Evolutionary conservation across 768 basidiomycete genomes (phyloP).

Genomic region (Lactifluus piperatus): DNA sequence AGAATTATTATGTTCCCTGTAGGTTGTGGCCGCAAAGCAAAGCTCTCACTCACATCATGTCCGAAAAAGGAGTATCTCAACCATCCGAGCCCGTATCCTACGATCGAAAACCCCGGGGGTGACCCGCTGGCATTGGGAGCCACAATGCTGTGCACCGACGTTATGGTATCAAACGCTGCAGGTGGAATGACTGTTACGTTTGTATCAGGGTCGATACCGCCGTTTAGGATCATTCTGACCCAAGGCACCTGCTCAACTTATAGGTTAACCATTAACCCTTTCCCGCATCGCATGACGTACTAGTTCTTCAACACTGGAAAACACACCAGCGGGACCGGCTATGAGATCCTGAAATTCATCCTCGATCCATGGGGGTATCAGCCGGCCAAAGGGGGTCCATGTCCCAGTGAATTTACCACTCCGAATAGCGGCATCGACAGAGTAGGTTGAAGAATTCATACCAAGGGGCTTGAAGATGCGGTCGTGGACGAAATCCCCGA

Average conservation of each 20-base stretch:
- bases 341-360: constrained; percentile 22
- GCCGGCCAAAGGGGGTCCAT: constrained; percentile 28
- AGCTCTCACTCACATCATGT: constrained; percentile 30
- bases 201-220: constrained; percentile 27
- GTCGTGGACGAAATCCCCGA: constrained; percentile 33
- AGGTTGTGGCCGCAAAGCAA: background rate
- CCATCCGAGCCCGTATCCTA: constrained; percentile 40
- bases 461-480: constrained; percentile 34
- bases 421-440: constrained; percentile 25
- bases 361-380: constrained; percentile 28
- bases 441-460: constrained; percentile 36
- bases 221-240: constrained; percentile 30
- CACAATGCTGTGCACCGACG: constrained; percentile 27
- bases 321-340: constrained; percentile 37
- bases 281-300: constrained; percentile 23
- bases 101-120: constrained; percentile 21
- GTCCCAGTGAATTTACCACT: constrained; percentile 29
- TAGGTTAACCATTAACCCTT: background rate
- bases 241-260: constrained; percentile 30
- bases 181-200: constrained; percentile 29
- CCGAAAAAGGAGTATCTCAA: constrained; percentile 30
- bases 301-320: constrained; percentile 37
- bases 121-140: constrained; percentile 5
- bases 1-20: background rate
- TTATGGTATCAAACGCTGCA: constrained; percentile 25